Base-by-base conservation (phyloP, 768 basidiomycete genomes). In the Lactarius evosmus region DNA sequence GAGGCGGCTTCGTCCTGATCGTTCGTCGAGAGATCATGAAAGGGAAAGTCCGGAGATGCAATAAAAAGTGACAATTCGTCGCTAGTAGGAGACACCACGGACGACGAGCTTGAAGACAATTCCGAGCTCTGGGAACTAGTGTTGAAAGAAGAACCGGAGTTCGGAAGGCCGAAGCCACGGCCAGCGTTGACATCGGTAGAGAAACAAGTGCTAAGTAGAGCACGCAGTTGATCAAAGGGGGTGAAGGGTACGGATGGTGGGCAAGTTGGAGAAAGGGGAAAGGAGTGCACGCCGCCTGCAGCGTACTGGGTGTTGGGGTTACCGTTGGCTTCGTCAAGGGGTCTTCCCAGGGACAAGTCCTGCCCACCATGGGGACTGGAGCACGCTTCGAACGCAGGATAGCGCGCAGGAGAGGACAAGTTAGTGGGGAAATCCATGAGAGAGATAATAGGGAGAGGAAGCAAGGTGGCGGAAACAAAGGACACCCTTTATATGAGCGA, bases 201-300 rank as follows among this genome's bases (percentile, higher is more conserved):
- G 22, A 14, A 11, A 14, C 22, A 16, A 1, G 44, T 16, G 17
- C 17, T 49, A 58, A 64, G 19, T 2, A 65, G 27, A 41, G 54
- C 54, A 52, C 11, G 5, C 54, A 38, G 49, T 46, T 50, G 36
- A 12, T 65, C 59, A 51, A 16, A 17, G 34, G 34, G 12, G 32
- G 33, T 36, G 22, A 51, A 60, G 46, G 46, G 30, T 2, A 27
- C 32, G 32, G 59, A 44, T 30, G 58, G 55, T 2, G 32, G 54
- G 54, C n/a, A 41, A 7, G 46, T 56, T 7, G 30, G 50, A 41
- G 53, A 41, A 56, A 65, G n/a, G 22, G 59, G 38, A 44, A 53
- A 38, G 34, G 46, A 34, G 25, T 1, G 4, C 38, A n/a, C 38
- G 59, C 63, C 56, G 59, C 63, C 63, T n/a, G 63, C 63, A 61